These are phyloP conservation scores for Termitomyces sp. DNA, from an alignment of 768 basidiomycete genomes.

Conservation along the genomic window DNA sequence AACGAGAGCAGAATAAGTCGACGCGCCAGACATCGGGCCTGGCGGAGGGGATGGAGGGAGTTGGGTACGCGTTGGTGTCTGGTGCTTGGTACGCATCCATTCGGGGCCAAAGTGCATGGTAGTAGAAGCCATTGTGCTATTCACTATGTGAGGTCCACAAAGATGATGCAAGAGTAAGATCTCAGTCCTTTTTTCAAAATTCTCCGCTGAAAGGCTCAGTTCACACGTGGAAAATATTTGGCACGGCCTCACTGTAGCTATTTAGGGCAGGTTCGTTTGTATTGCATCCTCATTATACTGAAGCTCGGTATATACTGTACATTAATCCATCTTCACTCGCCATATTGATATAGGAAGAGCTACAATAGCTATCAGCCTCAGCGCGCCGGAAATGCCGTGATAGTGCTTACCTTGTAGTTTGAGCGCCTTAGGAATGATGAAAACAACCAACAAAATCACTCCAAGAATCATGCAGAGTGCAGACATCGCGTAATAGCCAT, in stretches of 20 bases:
- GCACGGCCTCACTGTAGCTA: constrained; percentile 8
- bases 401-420: constrained; percentile 72
- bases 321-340: constrained; percentile 52
- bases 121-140: constrained; percentile 42
- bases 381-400: not conserved
- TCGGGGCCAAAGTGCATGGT: constrained; percentile 91
- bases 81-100: constrained; percentile 85
- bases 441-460: constrained; percentile 63
- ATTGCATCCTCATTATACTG: not conserved
- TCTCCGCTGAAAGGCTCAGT: constrained; percentile 22
- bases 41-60: constrained; percentile 60
- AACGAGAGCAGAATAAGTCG: constrained; percentile 68
- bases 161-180: constrained; percentile 15
- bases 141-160: constrained; percentile 13
- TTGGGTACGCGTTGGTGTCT: constrained; percentile 45
- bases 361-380: constrained; percentile 23
- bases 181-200: constrained; percentile 26
- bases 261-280: constrained; percentile 35
- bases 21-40: constrained; percentile 42
- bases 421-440: constrained; percentile 79
- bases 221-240: constrained; percentile 40
- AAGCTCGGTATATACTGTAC: constrained; percentile 1
- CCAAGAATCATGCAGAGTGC: constrained; percentile 76
- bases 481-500: constrained; percentile 90
- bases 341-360: constrained; percentile 67